Evolutionary conservation across 2,329 filamentous ascomycete genomes (phyloP).

Genomic region (Epichloe sylvatica): DNA sequence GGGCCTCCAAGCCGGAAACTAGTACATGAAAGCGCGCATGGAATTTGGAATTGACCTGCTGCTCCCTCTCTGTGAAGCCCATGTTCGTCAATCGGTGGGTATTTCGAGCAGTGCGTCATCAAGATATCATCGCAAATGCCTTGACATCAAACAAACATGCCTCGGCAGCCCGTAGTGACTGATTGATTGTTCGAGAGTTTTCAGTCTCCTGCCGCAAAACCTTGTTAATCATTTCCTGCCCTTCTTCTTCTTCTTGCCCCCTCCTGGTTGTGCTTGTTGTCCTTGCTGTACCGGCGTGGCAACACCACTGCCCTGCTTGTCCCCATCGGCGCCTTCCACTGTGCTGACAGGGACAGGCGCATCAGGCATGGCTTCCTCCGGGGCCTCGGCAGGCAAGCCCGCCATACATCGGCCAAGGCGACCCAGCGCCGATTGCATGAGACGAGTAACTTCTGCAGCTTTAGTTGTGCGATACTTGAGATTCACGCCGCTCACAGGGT

Average conservation of each 20-base stretch:
- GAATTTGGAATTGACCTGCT: not conserved
- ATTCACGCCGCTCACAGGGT: slow-evolving; percentile 64
- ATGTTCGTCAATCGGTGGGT: not conserved
- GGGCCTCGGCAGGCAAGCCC: slow-evolving; percentile 30
- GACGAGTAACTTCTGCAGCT: slow-evolving; percentile 72
- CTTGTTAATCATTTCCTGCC: slow-evolving; percentile 41
- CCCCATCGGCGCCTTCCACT: slow-evolving; percentile 6
- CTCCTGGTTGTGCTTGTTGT: slow-evolving; percentile 17
- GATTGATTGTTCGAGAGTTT: not conserved
- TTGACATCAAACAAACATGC: not conserved
- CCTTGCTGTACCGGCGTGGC: slow-evolving; percentile 13
- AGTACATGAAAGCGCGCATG: not conserved
- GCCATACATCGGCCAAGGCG: slow-evolving; percentile 58
- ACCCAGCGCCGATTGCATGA: slow-evolving; percentile 60
- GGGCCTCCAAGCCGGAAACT: not conserved
- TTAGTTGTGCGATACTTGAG: slow-evolving; percentile 89
- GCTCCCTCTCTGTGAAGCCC: not conserved
- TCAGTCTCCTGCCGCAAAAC: not conserved
- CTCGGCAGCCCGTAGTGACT: not conserved
- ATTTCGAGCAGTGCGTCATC: not conserved
- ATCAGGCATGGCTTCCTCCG: slow-evolving; percentile 30
- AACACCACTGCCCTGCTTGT: slow-evolving; percentile 19
- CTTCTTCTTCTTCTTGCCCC: slow-evolving; percentile 56
- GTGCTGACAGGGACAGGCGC: slow-evolving; percentile 13
- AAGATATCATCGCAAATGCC: not conserved